Conservation (phyloP, 2,329 filamentous ascomycete genomes). For the Elsinoe arachidis region DNA sequence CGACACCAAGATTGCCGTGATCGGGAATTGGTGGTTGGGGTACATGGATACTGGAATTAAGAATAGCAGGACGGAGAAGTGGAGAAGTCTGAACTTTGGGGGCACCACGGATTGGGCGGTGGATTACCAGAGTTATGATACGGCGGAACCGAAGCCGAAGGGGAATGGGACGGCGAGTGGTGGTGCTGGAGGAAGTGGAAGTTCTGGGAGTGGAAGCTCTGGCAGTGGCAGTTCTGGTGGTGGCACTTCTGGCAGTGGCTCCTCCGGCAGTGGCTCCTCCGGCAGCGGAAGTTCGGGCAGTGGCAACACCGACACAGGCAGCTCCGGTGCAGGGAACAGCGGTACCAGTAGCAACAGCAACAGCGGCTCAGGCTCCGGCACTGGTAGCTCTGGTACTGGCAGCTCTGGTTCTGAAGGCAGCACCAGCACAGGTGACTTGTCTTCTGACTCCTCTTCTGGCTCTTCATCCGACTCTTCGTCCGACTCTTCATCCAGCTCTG, state of each 20-base stretch:
- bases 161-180: neutral
- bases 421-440: no score
- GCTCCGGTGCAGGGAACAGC: no score
- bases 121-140: constrained; percentile 19
- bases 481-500: neutral
- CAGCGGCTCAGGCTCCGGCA: no score
- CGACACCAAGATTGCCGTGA: constrained; percentile 16
- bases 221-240: neutral
- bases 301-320: no score
- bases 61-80: constrained; percentile 16
- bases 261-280: neutral
- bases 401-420: no score
- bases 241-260: no score
- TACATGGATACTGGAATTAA: constrained; percentile 23
- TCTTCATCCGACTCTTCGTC: neutral
- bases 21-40: constrained; percentile 19
- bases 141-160: neutral
- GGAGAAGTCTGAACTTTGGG: constrained; percentile 24
- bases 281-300: no score
- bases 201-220: neutral
- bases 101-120: constrained; percentile 32
- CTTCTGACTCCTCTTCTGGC: neutral
- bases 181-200: neutral
- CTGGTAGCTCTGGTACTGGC: neutral
- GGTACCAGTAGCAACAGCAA: no score